A percentile compares a stretch with the other conserved stretches of the same genome.
phyloP scores from a whole-genome alignment of 768 basidiomycete genomes.

The Termitomyces sp. region DNA sequence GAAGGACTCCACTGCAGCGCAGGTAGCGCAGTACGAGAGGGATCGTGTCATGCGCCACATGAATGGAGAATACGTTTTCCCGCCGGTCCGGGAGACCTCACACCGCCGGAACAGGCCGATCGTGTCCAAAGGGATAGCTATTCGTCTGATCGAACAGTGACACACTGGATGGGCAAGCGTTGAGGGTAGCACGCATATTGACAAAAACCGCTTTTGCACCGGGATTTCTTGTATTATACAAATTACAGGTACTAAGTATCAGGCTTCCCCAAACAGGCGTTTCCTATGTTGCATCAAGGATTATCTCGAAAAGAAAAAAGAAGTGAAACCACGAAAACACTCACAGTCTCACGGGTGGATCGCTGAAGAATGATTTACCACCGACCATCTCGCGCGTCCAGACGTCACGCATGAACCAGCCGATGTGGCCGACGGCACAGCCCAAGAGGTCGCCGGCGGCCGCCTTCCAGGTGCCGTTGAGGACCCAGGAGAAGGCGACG shows the following conservation, averaged over 20 bases:
- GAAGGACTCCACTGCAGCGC: conserved; percentile 23
- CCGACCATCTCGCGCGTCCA: conserved; percentile 88
- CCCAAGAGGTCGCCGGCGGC: conserved; percentile 80
- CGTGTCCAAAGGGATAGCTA: neutral
- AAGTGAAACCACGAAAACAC: conserved; percentile 26
- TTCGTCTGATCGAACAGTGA: neutral
- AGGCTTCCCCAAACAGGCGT: conserved; percentile 58
- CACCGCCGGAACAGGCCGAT: neutral
- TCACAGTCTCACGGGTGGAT: conserved; percentile 67
- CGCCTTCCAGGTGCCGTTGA: conserved; percentile 80
- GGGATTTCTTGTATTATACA: neutral
- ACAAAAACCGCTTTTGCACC: too few relatives aligned
- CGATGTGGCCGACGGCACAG: conserved; percentile 82
- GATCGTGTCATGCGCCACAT: conserved; percentile 30
- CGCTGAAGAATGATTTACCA: conserved; percentile 63
- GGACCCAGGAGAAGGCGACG: conserved; percentile 79
- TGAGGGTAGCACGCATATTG: too few relatives aligned
- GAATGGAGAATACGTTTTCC: conserved; percentile 37
- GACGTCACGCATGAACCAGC: conserved; percentile 81
- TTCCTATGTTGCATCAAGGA: conserved; percentile 35
- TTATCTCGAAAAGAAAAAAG: conserved; percentile 2
- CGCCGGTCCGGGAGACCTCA: conserved; percentile 23
- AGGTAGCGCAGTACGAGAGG: conserved; percentile 33
- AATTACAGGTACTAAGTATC: conserved; percentile 1
- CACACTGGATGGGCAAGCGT: neutral